Percentiles rank a stretch among this genome's conserved stretches.
Evolutionary conservation across 805 yeast species (phyloP).

Genomic region (Candida ipomoeae): DNA sequence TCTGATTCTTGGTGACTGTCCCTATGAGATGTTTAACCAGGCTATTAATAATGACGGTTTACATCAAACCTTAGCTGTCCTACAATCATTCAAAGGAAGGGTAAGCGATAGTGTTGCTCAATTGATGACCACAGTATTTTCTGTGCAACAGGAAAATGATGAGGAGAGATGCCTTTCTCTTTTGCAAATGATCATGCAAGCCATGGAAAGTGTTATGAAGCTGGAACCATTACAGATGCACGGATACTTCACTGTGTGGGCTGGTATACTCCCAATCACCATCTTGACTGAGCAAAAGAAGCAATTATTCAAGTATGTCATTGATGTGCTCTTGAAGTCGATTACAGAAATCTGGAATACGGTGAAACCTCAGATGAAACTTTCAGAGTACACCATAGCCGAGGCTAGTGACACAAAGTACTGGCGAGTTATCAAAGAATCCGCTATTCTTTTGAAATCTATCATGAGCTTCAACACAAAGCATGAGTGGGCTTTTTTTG

Average conservation of each 20-base stretch:
- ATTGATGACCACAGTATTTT: slow-evolving; percentile 49
- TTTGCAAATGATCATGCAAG: slow-evolving; percentile 2
- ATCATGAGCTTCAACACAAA: slow-evolving; percentile 29
- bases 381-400: slow-evolving; percentile 29
- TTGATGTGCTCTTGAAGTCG: background rate
- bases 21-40: slow-evolving; percentile 4
- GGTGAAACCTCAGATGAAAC: slow-evolving; percentile 13
- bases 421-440: slow-evolving; percentile 44
- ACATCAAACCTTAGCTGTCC: slow-evolving; percentile 15
- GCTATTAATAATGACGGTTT: background rate
- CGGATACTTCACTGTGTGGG: slow-evolving; percentile 59
- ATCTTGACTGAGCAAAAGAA: background rate
- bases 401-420: slow-evolving; percentile 15
- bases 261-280: slow-evolving; percentile 18
- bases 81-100: slow-evolving; percentile 48
- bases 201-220: slow-evolving; percentile 18
- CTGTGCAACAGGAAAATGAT: slow-evolving; percentile 6
- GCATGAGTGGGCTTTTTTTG: slow-evolving; percentile 15
- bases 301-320: slow-evolving; percentile 24
- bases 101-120: slow-evolving; percentile 79
- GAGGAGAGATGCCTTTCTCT: slow-evolving; percentile 6
- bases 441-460: slow-evolving; percentile 50
- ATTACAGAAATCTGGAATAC: background rate
- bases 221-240: slow-evolving; percentile 44
- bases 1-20: slow-evolving; percentile 9